Conservation (phyloP, 176 grass and related monocot genomes). For the Saccharum spontaneum region DNA sequence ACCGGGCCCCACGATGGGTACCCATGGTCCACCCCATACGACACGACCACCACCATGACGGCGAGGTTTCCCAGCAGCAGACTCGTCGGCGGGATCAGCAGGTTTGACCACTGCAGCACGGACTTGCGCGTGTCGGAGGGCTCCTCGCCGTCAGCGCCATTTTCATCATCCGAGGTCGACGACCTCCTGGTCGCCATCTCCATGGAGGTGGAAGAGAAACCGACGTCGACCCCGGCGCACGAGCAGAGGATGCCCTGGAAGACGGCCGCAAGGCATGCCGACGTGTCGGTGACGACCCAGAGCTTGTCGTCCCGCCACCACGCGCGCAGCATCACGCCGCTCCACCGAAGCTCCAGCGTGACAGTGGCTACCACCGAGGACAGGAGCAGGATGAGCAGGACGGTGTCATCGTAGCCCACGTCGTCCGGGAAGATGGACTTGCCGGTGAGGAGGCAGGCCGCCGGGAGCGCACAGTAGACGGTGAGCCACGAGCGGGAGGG, state of each 20-base stretch:
- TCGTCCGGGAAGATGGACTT: slow-evolving; percentile 55
- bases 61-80: slow-evolving; percentile 64
- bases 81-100: slow-evolving; percentile 60
- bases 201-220: slow-evolving; percentile 49
- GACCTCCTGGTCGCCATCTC: neutral
- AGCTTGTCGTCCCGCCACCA: slow-evolving; percentile 60
- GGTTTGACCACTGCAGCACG: slow-evolving; percentile 68
- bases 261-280: slow-evolving; percentile 42
- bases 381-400: slow-evolving; percentile 46
- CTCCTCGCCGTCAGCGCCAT: slow-evolving; percentile 38
- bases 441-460: slow-evolving; percentile 57
- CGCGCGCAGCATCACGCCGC: slow-evolving; percentile 37
- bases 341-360: slow-evolving; percentile 56
- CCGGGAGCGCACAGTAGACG: slow-evolving; percentile 62
- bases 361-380: slow-evolving; percentile 32
- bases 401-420: slow-evolving; percentile 34
- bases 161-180: neutral
- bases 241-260: slow-evolving; percentile 44
- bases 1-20: slow-evolving; percentile 66
- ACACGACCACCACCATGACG: slow-evolving; percentile 61
- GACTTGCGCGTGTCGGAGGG: slow-evolving; percentile 16
- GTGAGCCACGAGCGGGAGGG: slow-evolving; percentile 62
- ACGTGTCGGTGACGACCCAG: slow-evolving; percentile 46
- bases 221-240: slow-evolving; percentile 44
- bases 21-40: slow-evolving; percentile 70